Conservation (phyloP, 2,329 filamentous ascomycete genomes). For the Fonsecaea nubica region DNA sequence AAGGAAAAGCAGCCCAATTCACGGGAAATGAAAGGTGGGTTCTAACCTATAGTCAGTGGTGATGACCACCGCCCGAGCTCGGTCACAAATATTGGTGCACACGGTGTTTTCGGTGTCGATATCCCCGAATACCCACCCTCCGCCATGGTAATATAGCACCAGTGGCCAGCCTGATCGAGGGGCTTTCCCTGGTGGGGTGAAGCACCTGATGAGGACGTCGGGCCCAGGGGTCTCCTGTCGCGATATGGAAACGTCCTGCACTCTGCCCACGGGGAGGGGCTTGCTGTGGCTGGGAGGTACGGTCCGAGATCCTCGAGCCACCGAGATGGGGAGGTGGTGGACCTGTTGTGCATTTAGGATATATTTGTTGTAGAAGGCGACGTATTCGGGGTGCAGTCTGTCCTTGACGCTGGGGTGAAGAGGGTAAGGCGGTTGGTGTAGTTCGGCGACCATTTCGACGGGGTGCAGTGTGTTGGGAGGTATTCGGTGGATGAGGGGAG, state of each 20-base stretch:
- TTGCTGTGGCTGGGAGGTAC: slow-evolving; percentile 61
- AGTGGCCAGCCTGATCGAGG: slow-evolving; percentile 59
- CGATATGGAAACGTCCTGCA: slow-evolving; percentile 53
- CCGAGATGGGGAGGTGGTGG: slow-evolving; percentile 61
- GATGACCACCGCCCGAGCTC: slow-evolving; percentile 58
- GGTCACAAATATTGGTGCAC: slow-evolving; percentile 60
- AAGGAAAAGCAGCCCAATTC: neutral
- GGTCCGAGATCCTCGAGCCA: slow-evolving; percentile 59
- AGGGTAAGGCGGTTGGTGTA: slow-evolving; percentile 52
- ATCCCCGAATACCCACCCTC: slow-evolving; percentile 65
- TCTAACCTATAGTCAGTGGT: slow-evolving; percentile 37
- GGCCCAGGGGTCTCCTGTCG: slow-evolving; percentile 57
- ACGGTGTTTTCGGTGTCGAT: slow-evolving; percentile 65
- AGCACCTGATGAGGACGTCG: slow-evolving; percentile 57
- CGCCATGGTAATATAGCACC: slow-evolving; percentile 64
- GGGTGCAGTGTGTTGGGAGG: neutral
- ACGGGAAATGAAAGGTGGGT: slow-evolving; percentile 10
- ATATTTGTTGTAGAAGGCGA: slow-evolving; percentile 60
- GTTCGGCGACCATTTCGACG: slow-evolving; percentile 29
- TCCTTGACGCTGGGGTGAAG: slow-evolving; percentile 57
- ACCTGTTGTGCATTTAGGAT: slow-evolving; percentile 61
- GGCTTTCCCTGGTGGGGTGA: slow-evolving; percentile 55
- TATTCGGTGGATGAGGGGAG: neutral
- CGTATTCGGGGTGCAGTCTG: slow-evolving; percentile 59
- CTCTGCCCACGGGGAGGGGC: slow-evolving; percentile 56